Evolutionary conservation across 1,284 basidiomycete species (phyloP).

Genomic region (Phaffia rhodozyma): DNA sequence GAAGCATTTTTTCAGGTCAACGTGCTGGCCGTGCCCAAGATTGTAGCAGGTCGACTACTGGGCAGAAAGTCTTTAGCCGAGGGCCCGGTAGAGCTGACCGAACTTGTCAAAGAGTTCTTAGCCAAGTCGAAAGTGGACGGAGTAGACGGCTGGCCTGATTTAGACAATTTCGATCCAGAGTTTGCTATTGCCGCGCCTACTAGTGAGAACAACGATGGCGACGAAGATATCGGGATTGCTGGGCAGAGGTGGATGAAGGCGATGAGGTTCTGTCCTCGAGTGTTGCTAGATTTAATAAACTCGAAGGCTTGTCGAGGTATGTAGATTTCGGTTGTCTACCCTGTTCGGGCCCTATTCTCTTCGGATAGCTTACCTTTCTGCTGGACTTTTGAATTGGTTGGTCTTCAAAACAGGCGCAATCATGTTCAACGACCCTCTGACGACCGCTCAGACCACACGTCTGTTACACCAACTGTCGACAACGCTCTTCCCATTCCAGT

Average conservation of each 20-base stretch:
- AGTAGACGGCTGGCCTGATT: neutral
- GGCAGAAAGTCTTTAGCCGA: conserved; percentile 25
- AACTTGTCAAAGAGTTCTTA: conserved; percentile 22
- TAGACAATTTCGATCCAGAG: neutral
- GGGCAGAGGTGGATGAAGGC: conserved; percentile 22
- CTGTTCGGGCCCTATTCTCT: neutral
- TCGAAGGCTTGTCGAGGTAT: conserved; percentile 83
- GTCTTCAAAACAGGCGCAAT: conserved; percentile 54
- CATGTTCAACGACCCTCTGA: conserved; percentile 86
- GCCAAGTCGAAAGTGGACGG: conserved; percentile 6
- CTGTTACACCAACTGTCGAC: conserved; percentile 55
- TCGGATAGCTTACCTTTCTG: neutral
- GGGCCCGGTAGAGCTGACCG: conserved; percentile 26
- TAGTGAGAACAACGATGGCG: neutral
- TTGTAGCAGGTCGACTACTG: conserved; percentile 26
- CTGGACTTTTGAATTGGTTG: neutral
- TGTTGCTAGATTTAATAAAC: conserved; percentile 68
- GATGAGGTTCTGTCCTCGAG: conserved; percentile 48
- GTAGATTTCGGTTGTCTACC: conserved; percentile 20
- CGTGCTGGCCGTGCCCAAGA: conserved; percentile 30
- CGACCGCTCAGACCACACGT: conserved; percentile 51
- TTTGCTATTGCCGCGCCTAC: neutral
- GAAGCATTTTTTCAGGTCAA: conserved; percentile 33
- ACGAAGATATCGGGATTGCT: neutral
- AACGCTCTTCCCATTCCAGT: conserved; percentile 77